Percentiles rank a stretch among this genome's conserved stretches.
phyloP scores from a whole-genome alignment of 2,329 filamentous ascomycete species.

The Sporothrix inflata region DNA sequence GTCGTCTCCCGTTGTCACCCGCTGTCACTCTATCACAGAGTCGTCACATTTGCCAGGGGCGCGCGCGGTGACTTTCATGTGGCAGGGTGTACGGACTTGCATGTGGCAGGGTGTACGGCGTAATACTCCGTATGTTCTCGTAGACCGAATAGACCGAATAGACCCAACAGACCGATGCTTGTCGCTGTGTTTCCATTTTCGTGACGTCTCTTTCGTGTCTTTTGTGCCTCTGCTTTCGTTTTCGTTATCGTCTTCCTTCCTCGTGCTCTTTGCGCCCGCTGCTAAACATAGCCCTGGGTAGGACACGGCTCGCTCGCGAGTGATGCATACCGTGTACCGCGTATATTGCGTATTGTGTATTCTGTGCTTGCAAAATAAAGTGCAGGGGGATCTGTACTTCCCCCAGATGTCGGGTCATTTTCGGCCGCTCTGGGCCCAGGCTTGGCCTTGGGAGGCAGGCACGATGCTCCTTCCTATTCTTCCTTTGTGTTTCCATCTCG shows the following conservation, averaged over 20 bases:
- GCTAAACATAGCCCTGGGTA: constrained; percentile 22
- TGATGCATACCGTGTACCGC: neutral
- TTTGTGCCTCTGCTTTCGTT: neutral
- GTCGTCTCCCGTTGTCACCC: constrained; percentile 13
- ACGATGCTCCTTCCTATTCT: neutral
- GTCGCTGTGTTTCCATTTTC: neutral
- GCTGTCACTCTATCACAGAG: neutral
- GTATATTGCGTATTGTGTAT: neutral
- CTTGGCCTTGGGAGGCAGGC: neutral
- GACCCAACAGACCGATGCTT: constrained; percentile 1
- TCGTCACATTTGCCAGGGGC: constrained; percentile 6
- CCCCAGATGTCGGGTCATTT: neutral
- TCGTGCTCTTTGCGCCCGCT: neutral
- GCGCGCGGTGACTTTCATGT: constrained; percentile 11
- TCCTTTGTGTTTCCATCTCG: neutral
- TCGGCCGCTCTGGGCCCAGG: neutral
- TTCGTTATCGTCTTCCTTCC: neutral
- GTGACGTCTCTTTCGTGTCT: neutral
- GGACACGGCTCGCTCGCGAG: neutral
- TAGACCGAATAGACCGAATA: neutral
- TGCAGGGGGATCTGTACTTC: neutral
- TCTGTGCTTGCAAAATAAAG: neutral
- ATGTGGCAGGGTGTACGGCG: neutral
- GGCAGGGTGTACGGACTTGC: constrained; percentile 9
- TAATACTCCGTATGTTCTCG: no score